phyloP scores from a whole-genome alignment of 2,329 filamentous ascomycete species.

The Calonectria hongkongensis region DNA sequence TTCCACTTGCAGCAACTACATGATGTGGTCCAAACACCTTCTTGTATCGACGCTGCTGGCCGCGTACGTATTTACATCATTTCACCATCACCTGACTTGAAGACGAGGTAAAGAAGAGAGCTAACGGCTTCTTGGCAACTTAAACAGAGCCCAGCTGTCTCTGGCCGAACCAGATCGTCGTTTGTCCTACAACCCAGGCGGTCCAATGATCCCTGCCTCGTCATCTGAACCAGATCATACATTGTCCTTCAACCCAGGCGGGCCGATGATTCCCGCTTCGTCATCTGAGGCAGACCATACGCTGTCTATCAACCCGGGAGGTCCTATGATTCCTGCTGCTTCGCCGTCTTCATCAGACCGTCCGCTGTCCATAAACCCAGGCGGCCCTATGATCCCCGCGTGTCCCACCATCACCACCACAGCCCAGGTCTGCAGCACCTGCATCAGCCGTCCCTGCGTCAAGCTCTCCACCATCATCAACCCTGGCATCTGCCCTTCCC shows the following conservation, averaged over 20 bases:
- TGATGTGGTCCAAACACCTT: constrained; percentile 33
- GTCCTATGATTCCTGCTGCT: constrained; percentile 25
- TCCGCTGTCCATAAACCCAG: constrained; percentile 16
- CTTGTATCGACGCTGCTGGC: constrained; percentile 26
- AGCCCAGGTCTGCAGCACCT: constrained; percentile 58
- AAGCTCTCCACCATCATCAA: constrained; percentile 56
- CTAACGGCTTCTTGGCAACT: neutral
- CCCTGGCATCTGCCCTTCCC: constrained; percentile 55
- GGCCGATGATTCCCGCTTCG: constrained; percentile 28
- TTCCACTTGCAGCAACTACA: neutral
- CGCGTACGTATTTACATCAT: constrained; percentile 22
- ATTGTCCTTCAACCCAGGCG: constrained; percentile 24
- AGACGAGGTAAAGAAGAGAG: neutral
- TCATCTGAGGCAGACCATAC: neutral
- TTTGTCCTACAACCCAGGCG: constrained; percentile 20
- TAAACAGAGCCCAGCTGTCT: constrained; percentile 15
- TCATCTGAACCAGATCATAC: neutral
- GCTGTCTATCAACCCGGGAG: constrained; percentile 19
- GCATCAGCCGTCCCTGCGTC: constrained; percentile 57
- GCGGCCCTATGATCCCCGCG: constrained; percentile 27
- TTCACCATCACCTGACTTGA: neutral
- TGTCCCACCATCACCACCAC: constrained; percentile 61
- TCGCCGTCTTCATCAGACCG: constrained; percentile 35
- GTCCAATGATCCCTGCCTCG: constrained; percentile 24
- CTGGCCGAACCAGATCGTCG: constrained; percentile 9